A percentile compares a stretch with the other conserved stretches of the same genome.
These are phyloP conservation scores for Ampelocalamus luodianensis DNA, from an alignment of 176 grass and related monocot genomes.

Conservation along the genomic window DNA sequence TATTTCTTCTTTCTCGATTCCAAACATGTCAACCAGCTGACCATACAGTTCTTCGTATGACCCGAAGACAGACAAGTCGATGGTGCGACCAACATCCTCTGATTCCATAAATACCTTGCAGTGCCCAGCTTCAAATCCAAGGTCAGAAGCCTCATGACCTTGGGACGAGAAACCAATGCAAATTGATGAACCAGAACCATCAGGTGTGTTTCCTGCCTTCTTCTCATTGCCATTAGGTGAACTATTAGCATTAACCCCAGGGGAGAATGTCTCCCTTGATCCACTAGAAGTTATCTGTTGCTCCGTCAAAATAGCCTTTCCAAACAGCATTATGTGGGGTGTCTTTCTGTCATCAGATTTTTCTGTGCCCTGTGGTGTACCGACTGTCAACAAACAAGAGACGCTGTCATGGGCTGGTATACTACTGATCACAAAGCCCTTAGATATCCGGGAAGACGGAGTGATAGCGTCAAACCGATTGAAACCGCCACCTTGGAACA, in stretches of 20 bases:
- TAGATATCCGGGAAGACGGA: conserved; percentile 54
- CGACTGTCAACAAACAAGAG: conserved; percentile 75
- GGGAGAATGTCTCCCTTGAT: conserved; percentile 57
- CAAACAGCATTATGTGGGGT: conserved; percentile 72
- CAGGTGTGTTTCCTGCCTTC: conserved; percentile 54
- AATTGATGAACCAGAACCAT: conserved; percentile 63
- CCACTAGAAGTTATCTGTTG: conserved; percentile 68
- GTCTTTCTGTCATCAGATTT: conserved; percentile 57
- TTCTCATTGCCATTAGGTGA: conserved; percentile 40
- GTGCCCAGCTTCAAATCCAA: conserved; percentile 61
- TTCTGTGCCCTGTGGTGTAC: conserved; percentile 55
- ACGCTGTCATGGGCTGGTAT: conserved; percentile 52
- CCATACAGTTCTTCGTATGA: conserved; percentile 78
- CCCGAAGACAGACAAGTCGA: conserved; percentile 63
- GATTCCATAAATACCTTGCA: conserved; percentile 82
- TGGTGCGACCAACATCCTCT: conserved; percentile 78
- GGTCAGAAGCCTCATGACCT: conserved; percentile 41
- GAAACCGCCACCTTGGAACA: conserved; percentile 60
- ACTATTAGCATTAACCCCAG: conserved; percentile 48
- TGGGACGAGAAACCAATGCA: conserved; percentile 52
- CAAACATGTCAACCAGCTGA: conserved; percentile 77
- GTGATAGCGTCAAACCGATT: conserved; percentile 51
- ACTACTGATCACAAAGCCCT: conserved; percentile 51
- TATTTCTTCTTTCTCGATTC: conserved; percentile 68
- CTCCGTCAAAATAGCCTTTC: conserved; percentile 69